phyloP scores from a whole-genome alignment of 306 rosid genomes.

The Lupinus albus region DNA sequence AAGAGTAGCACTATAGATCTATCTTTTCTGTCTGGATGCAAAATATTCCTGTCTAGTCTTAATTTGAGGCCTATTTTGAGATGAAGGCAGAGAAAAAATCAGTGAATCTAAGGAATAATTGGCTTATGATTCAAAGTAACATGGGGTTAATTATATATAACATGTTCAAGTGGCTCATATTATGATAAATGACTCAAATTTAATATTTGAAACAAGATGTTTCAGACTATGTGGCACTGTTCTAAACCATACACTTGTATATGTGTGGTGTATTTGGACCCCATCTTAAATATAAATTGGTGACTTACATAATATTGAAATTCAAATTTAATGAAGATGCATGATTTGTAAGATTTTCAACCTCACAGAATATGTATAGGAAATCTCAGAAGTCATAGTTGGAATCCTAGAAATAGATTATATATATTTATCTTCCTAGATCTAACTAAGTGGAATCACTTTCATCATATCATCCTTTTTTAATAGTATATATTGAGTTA shows the following conservation, averaged over 20 bases:
- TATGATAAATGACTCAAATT: slow-evolving; percentile 27
- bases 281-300: slow-evolving; percentile 15
- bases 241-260: slow-evolving; percentile 53
- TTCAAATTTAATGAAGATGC: slow-evolving; percentile 20
- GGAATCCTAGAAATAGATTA: too few relatives aligned
- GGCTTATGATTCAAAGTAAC: slow-evolving; percentile 70
- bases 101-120: slow-evolving; percentile 68
- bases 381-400: too few relatives aligned
- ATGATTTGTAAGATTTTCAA: background rate
- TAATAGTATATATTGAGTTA: too few relatives aligned
- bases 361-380: too few relatives aligned
- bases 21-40: slow-evolving; percentile 59
- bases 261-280: slow-evolving; percentile 37
- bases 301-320: slow-evolving; percentile 28
- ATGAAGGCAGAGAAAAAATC: slow-evolving; percentile 66
- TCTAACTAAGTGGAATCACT: too few relatives aligned
- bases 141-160: slow-evolving; percentile 62
- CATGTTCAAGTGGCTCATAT: slow-evolving; percentile 49
- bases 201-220: slow-evolving; percentile 33
- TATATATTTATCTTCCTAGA: too few relatives aligned
- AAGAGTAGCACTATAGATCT: slow-evolving; percentile 64
- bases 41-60: slow-evolving; percentile 74
- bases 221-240: slow-evolving; percentile 52
- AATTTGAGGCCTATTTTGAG: slow-evolving; percentile 47
- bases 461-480: too few relatives aligned